Evolutionary conservation across 108 stramenopile genomes (phyloP), one percentile per base, ranked within the genome.

Genomic region (Stephanodiscus minutulus): DNA sequence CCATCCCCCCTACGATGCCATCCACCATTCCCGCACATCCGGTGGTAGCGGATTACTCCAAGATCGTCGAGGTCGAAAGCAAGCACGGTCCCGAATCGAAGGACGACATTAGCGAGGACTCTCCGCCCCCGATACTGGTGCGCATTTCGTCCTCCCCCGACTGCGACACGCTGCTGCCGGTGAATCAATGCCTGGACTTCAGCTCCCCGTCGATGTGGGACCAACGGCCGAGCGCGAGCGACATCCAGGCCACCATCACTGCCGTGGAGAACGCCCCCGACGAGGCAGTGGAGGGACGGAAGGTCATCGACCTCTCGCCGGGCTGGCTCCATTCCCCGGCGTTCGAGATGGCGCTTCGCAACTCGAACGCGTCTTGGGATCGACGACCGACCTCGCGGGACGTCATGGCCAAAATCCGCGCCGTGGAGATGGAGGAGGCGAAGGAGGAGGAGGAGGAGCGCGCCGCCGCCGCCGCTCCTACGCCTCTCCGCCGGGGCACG

Each of bases 311-410:
- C 29, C 31, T 81, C 29, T 68, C 69, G 22, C 73, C 73, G 13
- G 58, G 44, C 20, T 43, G 57, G n/a, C 44, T 69, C 8, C 67
- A 74, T 48, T 64, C 80, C 2, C 73, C 80, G 7, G 73, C 66
- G 35, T 81, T 81, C 28, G 73, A 74, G 12, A 27, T 28, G 25
- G 80, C 80, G 17, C n/a, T 81, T 22, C 68, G 73, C 6, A 74
- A 70, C 17, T 81, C 80, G 0, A 70, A 81, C 28, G 56, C 80
- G 12, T 74, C 80, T 8, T 81, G 80, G 80, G 80, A 81, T 70
- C 69, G 69, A 17, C 73, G 80, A 35, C 80, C 80, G 2, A 66
- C 66, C 29, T 66, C 73, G 39, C 55, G 69, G 29, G 80, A 81
- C 53, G 74, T 81, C 46, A 70, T 74, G 69, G 80, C 80, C 27